Conservation (phyloP, 2,329 filamentous ascomycete genomes). For the Epichloe sp. region DNA sequence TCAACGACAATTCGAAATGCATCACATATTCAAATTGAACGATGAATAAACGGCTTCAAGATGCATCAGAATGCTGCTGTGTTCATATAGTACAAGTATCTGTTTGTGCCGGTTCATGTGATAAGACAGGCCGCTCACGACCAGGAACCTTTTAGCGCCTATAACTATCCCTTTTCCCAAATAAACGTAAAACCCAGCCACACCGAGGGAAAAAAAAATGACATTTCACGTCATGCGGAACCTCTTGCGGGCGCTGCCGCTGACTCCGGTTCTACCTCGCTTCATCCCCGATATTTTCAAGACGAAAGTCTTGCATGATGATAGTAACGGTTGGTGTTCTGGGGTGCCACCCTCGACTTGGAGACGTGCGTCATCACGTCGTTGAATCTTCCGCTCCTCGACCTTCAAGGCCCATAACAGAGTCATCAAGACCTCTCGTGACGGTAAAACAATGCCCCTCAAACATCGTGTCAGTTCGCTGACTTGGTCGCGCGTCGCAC, state of each 20-base stretch:
- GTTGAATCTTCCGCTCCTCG: conserved; percentile 25
- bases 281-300: conserved; percentile 13
- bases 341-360: conserved; percentile 14
- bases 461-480: conserved; percentile 24
- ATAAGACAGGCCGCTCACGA: neutral
- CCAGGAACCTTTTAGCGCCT: conserved; percentile 6
- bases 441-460: conserved; percentile 27
- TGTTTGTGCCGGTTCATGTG: neutral
- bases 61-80: neutral
- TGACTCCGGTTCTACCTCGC: conserved; percentile 8
- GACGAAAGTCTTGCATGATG: conserved; percentile 9
- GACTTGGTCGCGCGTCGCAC: conserved; percentile 24
- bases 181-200: conserved; percentile 6
- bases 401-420: conserved; percentile 32
- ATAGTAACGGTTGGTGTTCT: conserved; percentile 10
- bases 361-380: conserved; percentile 11
- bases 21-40: too few species aligned
- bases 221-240: conserved; percentile 11
- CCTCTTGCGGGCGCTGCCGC: conserved; percentile 8
- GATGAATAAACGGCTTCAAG: neutral
- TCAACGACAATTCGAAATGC: too few species aligned
- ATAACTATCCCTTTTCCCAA: conserved; percentile 3
- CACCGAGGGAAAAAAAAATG: conserved; percentile 5
- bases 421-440: conserved; percentile 34
- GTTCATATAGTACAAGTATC: neutral